A percentile compares a stretch with the other conserved stretches of the same genome.
These are phyloP conservation scores for Trypanosoma congolense DNA, from an alignment of 208 protist genomes.

Conservation along the genomic window DNA sequence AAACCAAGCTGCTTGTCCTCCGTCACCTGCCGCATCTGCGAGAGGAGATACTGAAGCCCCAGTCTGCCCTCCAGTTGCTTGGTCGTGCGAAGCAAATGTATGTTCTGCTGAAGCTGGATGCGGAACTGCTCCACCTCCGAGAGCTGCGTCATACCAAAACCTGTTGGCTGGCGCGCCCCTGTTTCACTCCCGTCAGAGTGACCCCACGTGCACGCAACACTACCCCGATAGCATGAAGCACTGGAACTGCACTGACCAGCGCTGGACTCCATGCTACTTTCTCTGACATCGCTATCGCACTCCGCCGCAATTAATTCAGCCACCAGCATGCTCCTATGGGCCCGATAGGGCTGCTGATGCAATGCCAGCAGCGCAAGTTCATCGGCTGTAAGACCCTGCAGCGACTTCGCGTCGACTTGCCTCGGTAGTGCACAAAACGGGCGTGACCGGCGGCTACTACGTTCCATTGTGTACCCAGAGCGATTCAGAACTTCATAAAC, in stretches of 20 bases:
- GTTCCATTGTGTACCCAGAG: conserved; percentile 17
- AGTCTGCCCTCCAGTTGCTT: conserved; percentile 33
- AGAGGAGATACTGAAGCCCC: conserved; percentile 56
- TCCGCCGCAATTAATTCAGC: conserved; percentile 34
- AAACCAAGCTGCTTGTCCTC: conserved; percentile 23
- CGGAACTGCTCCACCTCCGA: conserved; percentile 47
- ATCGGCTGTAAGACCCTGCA: conserved; percentile 15
- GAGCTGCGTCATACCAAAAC: neutral
- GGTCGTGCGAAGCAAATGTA: conserved; percentile 46
- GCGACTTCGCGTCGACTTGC: neutral
- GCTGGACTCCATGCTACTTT: neutral
- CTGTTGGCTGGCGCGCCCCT: neutral
- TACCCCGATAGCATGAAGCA: neutral
- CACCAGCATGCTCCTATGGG: conserved; percentile 21
- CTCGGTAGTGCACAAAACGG: neutral
- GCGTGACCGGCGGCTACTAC: neutral
- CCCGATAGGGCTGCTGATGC: conserved; percentile 32
- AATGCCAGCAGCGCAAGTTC: conserved; percentile 32
- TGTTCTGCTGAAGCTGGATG: conserved; percentile 42
- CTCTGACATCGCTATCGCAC: conserved; percentile 1
- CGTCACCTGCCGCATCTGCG: conserved; percentile 37
- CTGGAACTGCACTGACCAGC: neutral
- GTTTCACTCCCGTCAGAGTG: neutral
- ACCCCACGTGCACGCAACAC: neutral
- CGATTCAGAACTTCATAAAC: conserved; percentile 36